phyloP scores from a whole-genome alignment of 2,329 filamentous ascomycete genomes.

The Hymenoscyphus linearis region DNA sequence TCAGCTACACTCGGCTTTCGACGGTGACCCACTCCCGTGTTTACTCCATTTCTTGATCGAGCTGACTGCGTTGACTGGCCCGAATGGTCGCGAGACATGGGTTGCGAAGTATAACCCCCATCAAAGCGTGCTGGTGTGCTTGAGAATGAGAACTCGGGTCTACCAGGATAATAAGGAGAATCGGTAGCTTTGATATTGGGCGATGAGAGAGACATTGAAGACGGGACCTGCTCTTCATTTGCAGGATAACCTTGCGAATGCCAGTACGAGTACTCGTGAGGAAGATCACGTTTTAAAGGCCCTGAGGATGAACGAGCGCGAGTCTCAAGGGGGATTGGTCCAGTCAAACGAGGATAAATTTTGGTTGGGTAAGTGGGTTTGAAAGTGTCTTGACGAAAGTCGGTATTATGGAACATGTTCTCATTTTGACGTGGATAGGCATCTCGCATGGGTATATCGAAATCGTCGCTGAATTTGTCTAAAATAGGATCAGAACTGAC shows the following conservation, averaged over 20 bases:
- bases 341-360: slow-evolving; percentile 23
- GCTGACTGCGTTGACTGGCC: slow-evolving; percentile 34
- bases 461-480: slow-evolving; percentile 1
- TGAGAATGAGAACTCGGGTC: slow-evolving; percentile 41
- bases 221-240: slow-evolving; percentile 11
- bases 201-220: slow-evolving; percentile 18
- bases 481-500: slow-evolving; percentile 5
- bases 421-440: neutral
- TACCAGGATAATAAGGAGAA: slow-evolving; percentile 21
- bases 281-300: slow-evolving; percentile 10
- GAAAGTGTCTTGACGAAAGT: neutral
- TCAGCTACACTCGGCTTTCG: slow-evolving; percentile 23
- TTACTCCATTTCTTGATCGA: neutral
- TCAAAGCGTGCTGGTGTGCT: slow-evolving; percentile 10
- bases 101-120: slow-evolving; percentile 44
- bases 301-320: slow-evolving; percentile 1
- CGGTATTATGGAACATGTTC: neutral
- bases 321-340: slow-evolving; percentile 21
- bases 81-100: slow-evolving; percentile 45
- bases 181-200: slow-evolving; percentile 14
- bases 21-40: neutral
- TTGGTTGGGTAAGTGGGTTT: slow-evolving; percentile 10
- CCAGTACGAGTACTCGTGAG: slow-evolving; percentile 16
- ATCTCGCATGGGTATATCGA: slow-evolving; percentile 1
- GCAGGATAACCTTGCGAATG: slow-evolving; percentile 16